Conservation (phyloP, 306 rosid genomes). For the Vigna radiata region DNA sequence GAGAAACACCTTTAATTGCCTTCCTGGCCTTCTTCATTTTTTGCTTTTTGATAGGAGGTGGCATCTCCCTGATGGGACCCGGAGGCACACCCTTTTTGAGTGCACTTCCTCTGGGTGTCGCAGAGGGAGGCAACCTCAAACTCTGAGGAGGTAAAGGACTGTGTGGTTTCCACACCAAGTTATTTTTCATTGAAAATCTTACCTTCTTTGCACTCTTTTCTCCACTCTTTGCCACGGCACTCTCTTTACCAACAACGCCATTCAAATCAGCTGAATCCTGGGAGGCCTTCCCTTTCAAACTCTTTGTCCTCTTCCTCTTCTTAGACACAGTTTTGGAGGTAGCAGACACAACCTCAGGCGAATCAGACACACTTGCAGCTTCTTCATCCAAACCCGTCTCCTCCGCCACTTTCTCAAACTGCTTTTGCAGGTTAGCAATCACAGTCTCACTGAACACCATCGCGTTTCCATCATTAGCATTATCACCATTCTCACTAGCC, state of each 20-base stretch:
- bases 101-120: constrained; percentile 97
- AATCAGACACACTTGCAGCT: constrained; percentile 52
- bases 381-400: constrained; percentile 70
- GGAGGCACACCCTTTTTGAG: constrained; percentile 96
- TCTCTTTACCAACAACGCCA: constrained; percentile 54
- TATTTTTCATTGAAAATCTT: constrained; percentile 87
- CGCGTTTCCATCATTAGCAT: constrained; percentile 36
- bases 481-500: constrained; percentile 46
- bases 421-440: constrained; percentile 83
- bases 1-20: constrained; percentile 55
- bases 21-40: constrained; percentile 76
- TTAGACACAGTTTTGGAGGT: constrained; percentile 50
- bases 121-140: constrained; percentile 93
- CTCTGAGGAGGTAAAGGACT: constrained; percentile 91
- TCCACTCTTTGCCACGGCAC: constrained; percentile 55
- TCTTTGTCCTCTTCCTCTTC: constrained; percentile 90
- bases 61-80: constrained; percentile 90
- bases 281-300: constrained; percentile 47
- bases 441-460: constrained; percentile 57
- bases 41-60: constrained; percentile 57
- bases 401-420: constrained; percentile 87
- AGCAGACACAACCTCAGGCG: constrained; percentile 39
- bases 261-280: constrained; percentile 45
- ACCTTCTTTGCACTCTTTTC: constrained; percentile 87
- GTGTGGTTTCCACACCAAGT: constrained; percentile 96